These are phyloP conservation scores for Saccharomyces hybrid DNA, from an alignment of 1,139 yeast species.

Conservation along the genomic window DNA sequence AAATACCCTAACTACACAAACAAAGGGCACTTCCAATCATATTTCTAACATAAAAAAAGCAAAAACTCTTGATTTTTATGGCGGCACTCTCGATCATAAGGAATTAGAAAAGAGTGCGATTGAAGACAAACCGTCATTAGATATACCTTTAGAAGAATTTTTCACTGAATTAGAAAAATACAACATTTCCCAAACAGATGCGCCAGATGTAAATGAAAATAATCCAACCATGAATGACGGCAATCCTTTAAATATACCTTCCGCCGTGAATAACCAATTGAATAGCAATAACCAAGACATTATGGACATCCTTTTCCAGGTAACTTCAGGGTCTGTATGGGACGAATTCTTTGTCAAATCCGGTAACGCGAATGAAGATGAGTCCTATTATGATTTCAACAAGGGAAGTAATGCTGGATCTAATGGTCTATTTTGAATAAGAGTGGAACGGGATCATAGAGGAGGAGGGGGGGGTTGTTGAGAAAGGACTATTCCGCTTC, in stretches of 20 bases:
- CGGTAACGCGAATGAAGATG: not conserved
- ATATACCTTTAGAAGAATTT: slow-evolving; percentile 21
- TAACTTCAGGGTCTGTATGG: slow-evolving; percentile 68
- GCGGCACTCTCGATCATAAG: slow-evolving; percentile 5
- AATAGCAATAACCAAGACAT: slow-evolving; percentile 47
- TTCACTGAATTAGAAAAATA: slow-evolving; percentile 23
- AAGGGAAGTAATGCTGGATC: not conserved
- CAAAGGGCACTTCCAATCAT: not conserved
- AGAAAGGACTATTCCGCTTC: not conserved
- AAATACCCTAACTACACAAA: not conserved
- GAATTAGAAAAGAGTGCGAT: not conserved
- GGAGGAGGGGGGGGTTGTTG: not conserved
- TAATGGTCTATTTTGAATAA: not conserved
- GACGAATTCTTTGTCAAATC: slow-evolving; percentile 52
- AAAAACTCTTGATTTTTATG: not conserved
- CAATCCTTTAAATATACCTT: slow-evolving; percentile 6
- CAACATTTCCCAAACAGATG: slow-evolving; percentile 6
- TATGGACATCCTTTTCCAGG: slow-evolving; percentile 55
- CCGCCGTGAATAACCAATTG: not conserved
- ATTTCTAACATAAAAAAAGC: not conserved
- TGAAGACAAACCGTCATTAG: slow-evolving; percentile 4
- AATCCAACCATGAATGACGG: not conserved
- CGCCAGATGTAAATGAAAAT: slow-evolving; percentile 4
- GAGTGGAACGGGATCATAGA: not conserved
- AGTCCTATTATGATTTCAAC: not conserved